Base-by-base conservation (phyloP, 306 rosid species). In the Quercus ilex region DNA sequence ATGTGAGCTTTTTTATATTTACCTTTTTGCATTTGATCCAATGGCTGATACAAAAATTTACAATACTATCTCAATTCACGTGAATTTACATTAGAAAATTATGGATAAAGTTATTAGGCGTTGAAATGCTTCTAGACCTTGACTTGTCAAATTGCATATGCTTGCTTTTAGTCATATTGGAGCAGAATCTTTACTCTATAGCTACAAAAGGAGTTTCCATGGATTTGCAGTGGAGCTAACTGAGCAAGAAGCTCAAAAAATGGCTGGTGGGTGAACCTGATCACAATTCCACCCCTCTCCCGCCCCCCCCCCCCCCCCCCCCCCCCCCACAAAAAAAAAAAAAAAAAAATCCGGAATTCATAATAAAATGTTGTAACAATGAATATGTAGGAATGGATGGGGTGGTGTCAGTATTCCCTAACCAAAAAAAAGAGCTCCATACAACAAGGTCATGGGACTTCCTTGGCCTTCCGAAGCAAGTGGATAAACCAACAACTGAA, bases 391-490 rank as follows among this genome's bases (percentile, higher is more conserved):
- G 70, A 74, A 77, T 79, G 79, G 80, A 79, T 19, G 85, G 85
- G 1, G 91, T 91, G 4, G 85, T 91, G 64, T 84, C 93, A 4
- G 93, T 89, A 14, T 88, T 90, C 74, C 88, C 82, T 6, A 85
- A 33, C 49, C 19, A 11, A 82, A 79, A 76, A 77, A 71, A 28
- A 25, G 63, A 77, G 9, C 89, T 82, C 33, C 89, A 71, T 2
- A 91, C 92, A 30, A 91, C 95, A 62, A 87, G 59, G 73, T 91
- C 91, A 7, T 91, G 91, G 91, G 86, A 91, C 59, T 91, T 91
- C 75, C 53, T 91, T 74, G 95, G 92, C 5, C 80, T 91, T 49
- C 78, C 85, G 0, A 25, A 25, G 17, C 21, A 77, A 4, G 79
- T 74, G 17, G 25, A 55, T 19, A 81, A 79, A 84, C 15, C 49